Evolutionary conservation across 2,329 filamentous ascomycete genomes (phyloP).

Genomic region (Epichloe scottii): DNA sequence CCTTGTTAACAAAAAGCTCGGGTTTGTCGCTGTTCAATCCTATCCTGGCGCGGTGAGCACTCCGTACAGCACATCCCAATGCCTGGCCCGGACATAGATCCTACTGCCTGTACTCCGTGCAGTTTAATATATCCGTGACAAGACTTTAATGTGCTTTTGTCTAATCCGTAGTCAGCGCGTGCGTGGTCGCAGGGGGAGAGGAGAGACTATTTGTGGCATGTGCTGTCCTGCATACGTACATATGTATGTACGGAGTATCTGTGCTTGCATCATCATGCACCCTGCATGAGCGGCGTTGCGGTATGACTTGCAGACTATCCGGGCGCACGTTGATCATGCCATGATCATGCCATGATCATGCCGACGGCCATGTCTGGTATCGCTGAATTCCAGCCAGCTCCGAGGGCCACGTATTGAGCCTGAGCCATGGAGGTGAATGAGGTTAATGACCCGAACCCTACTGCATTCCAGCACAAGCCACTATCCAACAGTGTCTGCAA

Average conservation of each 20-base stretch:
- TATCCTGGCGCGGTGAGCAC: too few relatives aligned
- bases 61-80: too few relatives aligned
- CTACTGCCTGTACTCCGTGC: too few relatives aligned
- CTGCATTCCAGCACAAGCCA: background rate
- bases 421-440: background rate
- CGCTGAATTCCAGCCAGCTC: background rate
- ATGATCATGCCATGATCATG: background rate
- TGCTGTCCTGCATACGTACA: background rate
- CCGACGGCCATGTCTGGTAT: background rate
- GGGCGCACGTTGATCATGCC: background rate
- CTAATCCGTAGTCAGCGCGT: too few relatives aligned
- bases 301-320: background rate
- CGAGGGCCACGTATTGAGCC: background rate
- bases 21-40: too few relatives aligned
- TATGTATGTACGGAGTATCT: background rate
- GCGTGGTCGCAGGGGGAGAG: too few relatives aligned
- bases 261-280: background rate
- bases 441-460: background rate
- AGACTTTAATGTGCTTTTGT: too few relatives aligned
- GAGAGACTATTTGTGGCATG: too few relatives aligned
- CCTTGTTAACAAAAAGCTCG: background rate
- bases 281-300: background rate
- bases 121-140: too few relatives aligned
- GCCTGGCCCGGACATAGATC: too few relatives aligned
- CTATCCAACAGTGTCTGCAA: background rate